Conservation (phyloP, 208 protist species). For the Trypanosoma avium region DNA sequence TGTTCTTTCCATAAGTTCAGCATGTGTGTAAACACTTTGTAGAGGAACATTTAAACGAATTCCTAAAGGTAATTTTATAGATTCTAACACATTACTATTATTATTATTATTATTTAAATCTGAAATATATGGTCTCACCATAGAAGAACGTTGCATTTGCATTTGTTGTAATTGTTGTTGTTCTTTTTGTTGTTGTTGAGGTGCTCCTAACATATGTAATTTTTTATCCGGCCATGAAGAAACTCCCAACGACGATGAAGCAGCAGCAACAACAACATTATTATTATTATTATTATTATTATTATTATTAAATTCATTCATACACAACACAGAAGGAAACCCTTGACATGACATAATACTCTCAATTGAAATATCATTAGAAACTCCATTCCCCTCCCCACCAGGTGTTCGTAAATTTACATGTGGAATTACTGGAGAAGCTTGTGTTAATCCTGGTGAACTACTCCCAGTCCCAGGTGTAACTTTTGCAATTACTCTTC, state of each 20-base stretch:
- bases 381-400: not conserved
- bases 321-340: not conserved
- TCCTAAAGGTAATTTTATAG: not conserved
- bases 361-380: constrained; percentile 20
- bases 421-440: constrained; percentile 7
- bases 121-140: too few species aligned
- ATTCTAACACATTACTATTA: not conserved
- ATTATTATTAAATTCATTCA: not conserved
- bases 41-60: constrained; percentile 3
- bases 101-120: too few species aligned
- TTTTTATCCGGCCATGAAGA: too few species aligned
- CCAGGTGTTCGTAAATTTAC: not conserved
- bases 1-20: constrained; percentile 61
- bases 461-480: constrained; percentile 35
- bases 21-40: constrained; percentile 25
- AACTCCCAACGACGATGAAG: too few species aligned
- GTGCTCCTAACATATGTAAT: not conserved
- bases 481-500: constrained; percentile 55
- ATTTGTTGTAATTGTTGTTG: not conserved
- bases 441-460: constrained; percentile 21
- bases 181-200: constrained; percentile 4
- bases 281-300: not conserved
- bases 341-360: not conserved
- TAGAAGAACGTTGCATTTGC: not conserved
- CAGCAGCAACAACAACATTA: too few species aligned